Base-by-base conservation (phyloP, 768 basidiomycete species). In the Amanita brunnescens region DNA sequence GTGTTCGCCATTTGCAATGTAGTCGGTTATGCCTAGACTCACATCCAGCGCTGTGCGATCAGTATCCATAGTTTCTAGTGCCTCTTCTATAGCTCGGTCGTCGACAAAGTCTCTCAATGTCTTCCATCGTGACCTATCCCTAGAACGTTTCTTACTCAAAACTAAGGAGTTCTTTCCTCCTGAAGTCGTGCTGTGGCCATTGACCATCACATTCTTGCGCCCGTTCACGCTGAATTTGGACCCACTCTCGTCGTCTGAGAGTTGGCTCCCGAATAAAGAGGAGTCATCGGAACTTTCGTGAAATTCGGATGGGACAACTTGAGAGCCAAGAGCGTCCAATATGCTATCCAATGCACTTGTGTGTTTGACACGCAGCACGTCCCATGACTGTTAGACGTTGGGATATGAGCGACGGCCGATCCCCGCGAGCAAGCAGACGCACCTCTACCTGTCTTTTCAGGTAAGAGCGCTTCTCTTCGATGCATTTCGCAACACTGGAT, bases 41-140 rank as follows among this genome's bases (percentile, higher is more conserved):
- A 87, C 88, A 52, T 91, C 88, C 33, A 91, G 67, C 26, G 71
- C 70, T 55, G 69, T 72, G 43, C 87, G 71, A 50, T 90, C 86
- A 50, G 69, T 74, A 58, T 92, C 90, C 43, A 91, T 78, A 1
- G 71, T 73, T 49, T 91, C 90, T 41, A 85, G 61, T 16, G 81
- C 74, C 55, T 87, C 85, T 48, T 92, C 90, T 33, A 91, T 81
- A 6, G 81, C 85, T 26, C 81, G 75, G 57, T 92, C 90, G 58
- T 91, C 87, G 32, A 91, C 86, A 63, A 92, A 91, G 61, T 91
- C 88, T 30, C 90, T 77, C 30, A 91, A 61, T 0, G 85, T 87
- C 72, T 89, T 91, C 89, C 89, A 91, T 29, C 69, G 73, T 35
- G 70, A 72, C 52, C 80, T 70, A 57, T 84, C 81, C 21, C 61